phyloP scores from a whole-genome alignment of 805 yeast genomes.

The Lipomyces yamanashiensis region DNA sequence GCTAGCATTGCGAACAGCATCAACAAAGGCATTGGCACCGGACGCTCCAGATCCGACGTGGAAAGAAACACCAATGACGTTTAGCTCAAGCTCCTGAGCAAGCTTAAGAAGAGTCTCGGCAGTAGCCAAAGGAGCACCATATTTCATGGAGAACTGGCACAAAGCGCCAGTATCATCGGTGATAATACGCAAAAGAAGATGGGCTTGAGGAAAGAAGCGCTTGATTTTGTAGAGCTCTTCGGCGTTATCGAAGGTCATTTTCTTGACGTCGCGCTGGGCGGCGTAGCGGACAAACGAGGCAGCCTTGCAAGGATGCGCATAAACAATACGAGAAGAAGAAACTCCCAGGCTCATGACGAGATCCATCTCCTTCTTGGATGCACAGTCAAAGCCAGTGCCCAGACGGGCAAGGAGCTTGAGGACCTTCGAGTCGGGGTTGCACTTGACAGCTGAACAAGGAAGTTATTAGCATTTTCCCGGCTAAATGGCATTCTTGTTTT shows the following conservation, averaged over 20 bases:
- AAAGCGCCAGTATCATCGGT: conserved; percentile 90
- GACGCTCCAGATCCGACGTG: conserved; percentile 95
- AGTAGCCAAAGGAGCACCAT: conserved; percentile 72
- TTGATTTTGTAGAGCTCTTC: conserved; percentile 81
- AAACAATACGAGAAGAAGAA: conserved; percentile 69
- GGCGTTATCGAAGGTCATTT: conserved; percentile 87
- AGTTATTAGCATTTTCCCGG: not conserved
- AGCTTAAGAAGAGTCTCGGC: conserved; percentile 61
- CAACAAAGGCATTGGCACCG: conserved; percentile 65
- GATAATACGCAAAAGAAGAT: conserved; percentile 74
- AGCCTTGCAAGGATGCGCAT: conserved; percentile 95
- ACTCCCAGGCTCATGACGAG: conserved; percentile 66
- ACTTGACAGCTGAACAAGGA: conserved; percentile 70
- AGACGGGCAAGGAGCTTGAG: conserved; percentile 59
- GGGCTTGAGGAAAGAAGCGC: conserved; percentile 68
- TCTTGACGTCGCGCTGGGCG: conserved; percentile 55
- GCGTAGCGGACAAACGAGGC: conserved; percentile 80
- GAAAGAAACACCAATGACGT: conserved; percentile 85
- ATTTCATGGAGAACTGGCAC: conserved; percentile 85
- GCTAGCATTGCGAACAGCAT: conserved; percentile 75
- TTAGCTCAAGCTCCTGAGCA: conserved; percentile 65
- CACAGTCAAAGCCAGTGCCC: conserved; percentile 90
- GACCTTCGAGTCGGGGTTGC: conserved; percentile 75
- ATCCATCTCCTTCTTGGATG: conserved; percentile 83
- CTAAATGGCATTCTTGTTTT: not conserved